A percentile compares a stretch with the other conserved stretches of the same genome.
Conservation (phyloP, 225 moss, liverwort and hornwort species). For the Pseudoscleropodium purum region DNA sequence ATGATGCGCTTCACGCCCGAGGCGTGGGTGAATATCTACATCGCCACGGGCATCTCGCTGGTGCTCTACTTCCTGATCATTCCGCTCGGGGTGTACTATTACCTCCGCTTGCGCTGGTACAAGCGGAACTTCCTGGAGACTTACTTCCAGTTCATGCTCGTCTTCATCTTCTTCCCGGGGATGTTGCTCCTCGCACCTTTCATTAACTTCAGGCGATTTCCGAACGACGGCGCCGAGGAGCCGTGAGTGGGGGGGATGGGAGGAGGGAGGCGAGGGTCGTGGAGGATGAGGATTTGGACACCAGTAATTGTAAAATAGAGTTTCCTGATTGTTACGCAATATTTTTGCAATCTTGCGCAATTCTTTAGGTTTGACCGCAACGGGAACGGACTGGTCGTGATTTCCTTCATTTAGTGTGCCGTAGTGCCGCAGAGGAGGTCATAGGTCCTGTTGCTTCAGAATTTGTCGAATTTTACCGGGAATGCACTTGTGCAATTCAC, state of each 20-base stretch:
- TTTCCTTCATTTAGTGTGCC: not conserved
- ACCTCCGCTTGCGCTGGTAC: slow-evolving; percentile 81
- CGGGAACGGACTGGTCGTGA: not conserved
- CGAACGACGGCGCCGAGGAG: slow-evolving; percentile 25
- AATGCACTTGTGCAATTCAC: not conserved
- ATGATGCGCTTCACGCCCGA: slow-evolving; percentile 32
- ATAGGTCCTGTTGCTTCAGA: not conserved
- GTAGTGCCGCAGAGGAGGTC: not conserved
- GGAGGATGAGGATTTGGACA: not conserved
- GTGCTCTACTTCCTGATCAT: slow-evolving; percentile 57
- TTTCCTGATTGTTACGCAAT: not conserved
- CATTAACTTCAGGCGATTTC: slow-evolving; percentile 41
- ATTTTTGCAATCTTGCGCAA: not conserved
- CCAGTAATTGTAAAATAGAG: not conserved
- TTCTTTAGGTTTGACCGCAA: not conserved
- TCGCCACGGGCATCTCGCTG: slow-evolving; percentile 17
- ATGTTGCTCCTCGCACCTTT: slow-evolving; percentile 39
- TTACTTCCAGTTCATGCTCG: slow-evolving; percentile 80
- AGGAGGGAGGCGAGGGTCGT: not conserved
- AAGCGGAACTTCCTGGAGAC: slow-evolving; percentile 65
- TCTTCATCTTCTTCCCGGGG: slow-evolving; percentile 93
- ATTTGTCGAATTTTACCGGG: slow-evolving; percentile 7
- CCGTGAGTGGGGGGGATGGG: not conserved
- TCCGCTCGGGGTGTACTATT: slow-evolving; percentile 58
- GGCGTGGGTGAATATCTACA: slow-evolving; percentile 27